Conservation (phyloP, 331 rosid genomes). For the Prunus yedoensis region DNA sequence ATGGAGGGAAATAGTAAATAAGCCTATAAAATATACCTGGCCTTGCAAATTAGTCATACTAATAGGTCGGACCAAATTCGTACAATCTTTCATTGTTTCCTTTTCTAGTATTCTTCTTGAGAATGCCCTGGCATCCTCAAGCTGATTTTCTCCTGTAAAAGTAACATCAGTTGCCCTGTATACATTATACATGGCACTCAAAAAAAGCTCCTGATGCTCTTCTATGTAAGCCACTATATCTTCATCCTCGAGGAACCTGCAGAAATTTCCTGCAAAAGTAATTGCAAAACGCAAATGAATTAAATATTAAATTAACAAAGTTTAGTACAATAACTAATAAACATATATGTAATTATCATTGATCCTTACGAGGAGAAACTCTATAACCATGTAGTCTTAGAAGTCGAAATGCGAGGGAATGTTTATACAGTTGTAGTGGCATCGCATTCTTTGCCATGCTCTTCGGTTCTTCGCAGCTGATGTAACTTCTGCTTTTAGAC, state of each 20-base stretch:
- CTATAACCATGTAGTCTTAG: slow-evolving; percentile 15
- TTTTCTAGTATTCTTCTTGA: slow-evolving; percentile 10
- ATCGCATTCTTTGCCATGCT: background rate
- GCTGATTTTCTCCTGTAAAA: background rate
- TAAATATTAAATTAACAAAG: background rate
- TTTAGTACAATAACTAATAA: background rate
- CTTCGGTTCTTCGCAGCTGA: background rate
- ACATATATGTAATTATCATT: background rate
- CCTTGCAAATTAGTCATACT: background rate
- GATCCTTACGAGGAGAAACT: slow-evolving; percentile 11
- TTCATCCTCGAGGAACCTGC: slow-evolving; percentile 20
- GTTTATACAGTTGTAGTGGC: slow-evolving; percentile 6
- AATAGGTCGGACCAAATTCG: background rate
- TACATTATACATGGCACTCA: slow-evolving; percentile 9
- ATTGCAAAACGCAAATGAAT: background rate
- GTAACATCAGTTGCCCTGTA: slow-evolving; percentile 18
- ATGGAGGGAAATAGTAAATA: too few species aligned
- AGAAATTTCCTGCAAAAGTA: slow-evolving; percentile 13
- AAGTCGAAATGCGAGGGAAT: slow-evolving; percentile 20
- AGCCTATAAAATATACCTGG: background rate
- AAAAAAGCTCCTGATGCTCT: background rate
- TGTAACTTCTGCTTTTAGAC: background rate
- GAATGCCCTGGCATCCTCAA: slow-evolving; percentile 8
- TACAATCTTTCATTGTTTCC: background rate
- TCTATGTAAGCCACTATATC: background rate